Percentiles rank a stretch among this genome's conserved stretches.
These are phyloP conservation scores for Besnoitia besnoiti DNA, from an alignment of 169 alveolate genomes.

Conservation along the genomic window DNA sequence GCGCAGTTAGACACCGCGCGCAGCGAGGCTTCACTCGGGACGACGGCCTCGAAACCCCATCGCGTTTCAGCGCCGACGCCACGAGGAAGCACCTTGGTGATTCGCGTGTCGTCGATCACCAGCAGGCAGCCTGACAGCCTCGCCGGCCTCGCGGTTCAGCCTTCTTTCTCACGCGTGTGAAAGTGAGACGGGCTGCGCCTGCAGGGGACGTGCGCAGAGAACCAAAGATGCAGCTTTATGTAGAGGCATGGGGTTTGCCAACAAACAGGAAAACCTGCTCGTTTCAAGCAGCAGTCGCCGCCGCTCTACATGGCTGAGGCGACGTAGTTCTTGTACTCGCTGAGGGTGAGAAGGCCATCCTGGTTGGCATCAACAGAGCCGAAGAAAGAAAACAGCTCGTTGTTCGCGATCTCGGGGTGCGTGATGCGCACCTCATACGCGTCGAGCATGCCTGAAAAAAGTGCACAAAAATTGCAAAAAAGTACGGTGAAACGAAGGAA, in stretches of 20 bases:
- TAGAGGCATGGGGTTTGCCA: background rate
- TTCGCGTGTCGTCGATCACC: no score
- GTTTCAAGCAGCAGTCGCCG: no score
- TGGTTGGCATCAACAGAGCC: background rate
- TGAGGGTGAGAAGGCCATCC: background rate
- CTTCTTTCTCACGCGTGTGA: background rate
- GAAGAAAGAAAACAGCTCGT: constrained; percentile 8
- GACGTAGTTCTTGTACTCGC: background rate
- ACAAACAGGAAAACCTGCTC: background rate
- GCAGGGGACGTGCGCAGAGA: background rate
- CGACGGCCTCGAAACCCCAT: no score
- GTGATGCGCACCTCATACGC: constrained; percentile 34
- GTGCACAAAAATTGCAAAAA: background rate
- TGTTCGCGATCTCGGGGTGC: background rate
- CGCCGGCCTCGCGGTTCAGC: no score
- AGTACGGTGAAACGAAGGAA: background rate
- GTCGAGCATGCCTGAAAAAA: constrained; percentile 1
- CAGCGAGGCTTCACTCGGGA: no score
- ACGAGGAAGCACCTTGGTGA: no score
- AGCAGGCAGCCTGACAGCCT: no score
- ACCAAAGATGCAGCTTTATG: background rate
- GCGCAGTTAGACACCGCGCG: no score
- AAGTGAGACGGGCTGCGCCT: background rate
- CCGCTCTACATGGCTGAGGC: background rate
- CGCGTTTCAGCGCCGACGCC: no score